Conservation (phyloP, 148 eudicot genomes). For the Arctostaphylos glauca region DNA sequence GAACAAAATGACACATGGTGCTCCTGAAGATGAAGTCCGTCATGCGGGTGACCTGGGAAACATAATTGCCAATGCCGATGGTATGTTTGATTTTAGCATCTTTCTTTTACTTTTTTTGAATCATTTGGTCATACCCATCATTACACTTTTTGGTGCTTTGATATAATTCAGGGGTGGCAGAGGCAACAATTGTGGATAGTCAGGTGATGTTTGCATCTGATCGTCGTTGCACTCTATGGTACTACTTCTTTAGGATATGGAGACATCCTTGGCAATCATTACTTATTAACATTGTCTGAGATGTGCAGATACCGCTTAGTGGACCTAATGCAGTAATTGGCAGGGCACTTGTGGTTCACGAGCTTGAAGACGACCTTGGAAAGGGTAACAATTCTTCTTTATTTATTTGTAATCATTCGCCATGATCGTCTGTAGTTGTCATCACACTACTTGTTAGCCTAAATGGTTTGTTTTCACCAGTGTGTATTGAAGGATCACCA, state of each 20-base stretch:
- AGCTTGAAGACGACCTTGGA: conserved; percentile 94
- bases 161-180: conserved; percentile 69
- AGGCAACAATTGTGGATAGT: conserved; percentile 74
- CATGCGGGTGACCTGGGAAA: conserved; percentile 99
- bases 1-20: conserved; percentile 81
- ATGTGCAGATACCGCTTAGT: conserved; percentile 72
- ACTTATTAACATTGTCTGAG: conserved; percentile 4
- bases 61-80: conserved; percentile 92
- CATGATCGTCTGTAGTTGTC: neutral
- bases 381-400: conserved; percentile 53
- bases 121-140: neutral
- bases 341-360: conserved; percentile 92
- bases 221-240: neutral
- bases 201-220: conserved; percentile 47
- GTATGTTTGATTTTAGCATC: conserved; percentile 24
- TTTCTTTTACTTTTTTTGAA: neutral
- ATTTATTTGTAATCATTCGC: neutral
- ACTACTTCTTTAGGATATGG: neutral
- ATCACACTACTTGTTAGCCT: neutral
- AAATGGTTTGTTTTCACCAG: neutral
- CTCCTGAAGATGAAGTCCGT: conserved; percentile 91
- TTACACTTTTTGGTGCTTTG: neutral
- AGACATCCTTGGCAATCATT: neutral
- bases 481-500: neutral
- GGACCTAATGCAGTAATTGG: conserved; percentile 91